Evolutionary conservation across 1,139 yeast genomes (phyloP).

Genomic region (Yamadazyma sp.): DNA sequence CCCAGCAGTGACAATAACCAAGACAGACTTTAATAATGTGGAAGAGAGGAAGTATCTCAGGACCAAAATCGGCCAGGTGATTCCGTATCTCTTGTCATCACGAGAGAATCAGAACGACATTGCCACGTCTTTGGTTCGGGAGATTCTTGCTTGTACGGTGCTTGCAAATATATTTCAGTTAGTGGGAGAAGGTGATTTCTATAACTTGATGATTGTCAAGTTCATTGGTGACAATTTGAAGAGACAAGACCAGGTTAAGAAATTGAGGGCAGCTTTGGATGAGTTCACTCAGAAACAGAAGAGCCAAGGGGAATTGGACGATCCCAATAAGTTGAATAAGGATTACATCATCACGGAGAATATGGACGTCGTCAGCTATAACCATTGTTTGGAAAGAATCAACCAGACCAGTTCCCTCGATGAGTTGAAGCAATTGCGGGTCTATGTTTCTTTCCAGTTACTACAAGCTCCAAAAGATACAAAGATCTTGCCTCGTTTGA

Average conservation of each 20-base stretch:
- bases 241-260: constrained; percentile 75
- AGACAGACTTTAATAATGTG: constrained; percentile 35
- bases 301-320: neutral
- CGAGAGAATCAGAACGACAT: constrained; percentile 52
- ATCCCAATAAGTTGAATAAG: constrained; percentile 8
- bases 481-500: constrained; percentile 11
- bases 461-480: constrained; percentile 11
- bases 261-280: constrained; percentile 68
- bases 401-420: constrained; percentile 17
- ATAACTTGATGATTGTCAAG: constrained; percentile 64
- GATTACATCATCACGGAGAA: constrained; percentile 19
- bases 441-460: constrained; percentile 20
- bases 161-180: constrained; percentile 51
- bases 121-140: constrained; percentile 54
- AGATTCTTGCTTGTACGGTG: constrained; percentile 56
- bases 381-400: constrained; percentile 36
- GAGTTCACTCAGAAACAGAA: constrained; percentile 48
- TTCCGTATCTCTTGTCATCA: constrained; percentile 51
- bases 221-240: constrained; percentile 65
- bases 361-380: constrained; percentile 39
- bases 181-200: constrained; percentile 73
- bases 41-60: constrained; percentile 57
- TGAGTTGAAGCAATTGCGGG: constrained; percentile 23
- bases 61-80: constrained; percentile 36
- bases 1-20: constrained; percentile 51